phyloP scores from a whole-genome alignment of 1,139 yeast genomes.

The Debaryomyces subglobosus region DNA sequence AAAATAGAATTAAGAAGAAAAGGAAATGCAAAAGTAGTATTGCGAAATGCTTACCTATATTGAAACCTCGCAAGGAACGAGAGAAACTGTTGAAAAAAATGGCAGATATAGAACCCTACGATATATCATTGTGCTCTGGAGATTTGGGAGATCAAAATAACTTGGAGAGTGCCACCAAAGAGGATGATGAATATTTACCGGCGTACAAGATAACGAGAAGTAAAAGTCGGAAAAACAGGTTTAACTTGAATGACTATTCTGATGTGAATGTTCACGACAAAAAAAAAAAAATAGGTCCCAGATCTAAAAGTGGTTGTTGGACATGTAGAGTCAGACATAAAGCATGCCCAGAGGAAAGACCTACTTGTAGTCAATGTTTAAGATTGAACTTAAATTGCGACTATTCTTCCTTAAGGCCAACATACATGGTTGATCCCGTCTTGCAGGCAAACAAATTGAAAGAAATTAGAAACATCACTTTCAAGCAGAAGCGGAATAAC shows the following conservation, averaged over 20 bases:
- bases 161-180: not conserved
- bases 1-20: not conserved
- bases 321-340: slow-evolving; percentile 68
- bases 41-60: not conserved
- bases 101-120: not conserved
- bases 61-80: not conserved
- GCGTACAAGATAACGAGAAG: slow-evolving; percentile 15
- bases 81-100: not conserved
- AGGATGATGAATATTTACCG: slow-evolving; percentile 14
- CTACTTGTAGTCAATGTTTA: slow-evolving; percentile 56
- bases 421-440: slow-evolving; percentile 50
- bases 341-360: slow-evolving; percentile 65
- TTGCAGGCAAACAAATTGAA: slow-evolving; percentile 47
- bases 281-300: slow-evolving; percentile 25
- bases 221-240: slow-evolving; percentile 9
- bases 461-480: slow-evolving; percentile 48
- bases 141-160: not conserved
- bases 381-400: slow-evolving; percentile 57
- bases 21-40: not conserved
- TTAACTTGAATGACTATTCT: not conserved
- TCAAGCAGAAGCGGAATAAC: slow-evolving; percentile 29
- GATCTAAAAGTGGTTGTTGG: slow-evolving; percentile 70
- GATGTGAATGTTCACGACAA: slow-evolving; percentile 11
- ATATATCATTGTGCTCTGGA: not conserved
- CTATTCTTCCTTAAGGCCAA: slow-evolving; percentile 55